Evolutionary conservation across 2,329 filamentous ascomycete genomes (phyloP), one percentile per base, ranked within the genome.

Genomic region (Trichoderma hamatum): DNA sequence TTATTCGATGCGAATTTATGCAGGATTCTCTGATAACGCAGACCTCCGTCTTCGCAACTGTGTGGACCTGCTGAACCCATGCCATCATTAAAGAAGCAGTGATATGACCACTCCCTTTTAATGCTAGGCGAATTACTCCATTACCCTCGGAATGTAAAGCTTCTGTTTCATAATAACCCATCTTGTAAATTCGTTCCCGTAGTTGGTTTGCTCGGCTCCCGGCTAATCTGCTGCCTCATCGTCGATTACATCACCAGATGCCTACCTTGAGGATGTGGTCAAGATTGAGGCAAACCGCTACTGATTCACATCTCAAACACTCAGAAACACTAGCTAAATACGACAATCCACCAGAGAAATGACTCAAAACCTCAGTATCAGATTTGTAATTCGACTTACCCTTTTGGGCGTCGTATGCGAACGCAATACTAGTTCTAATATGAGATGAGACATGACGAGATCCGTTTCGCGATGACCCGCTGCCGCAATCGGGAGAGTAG

Each of bases 401-500:
- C 6, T 9, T 58, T 36, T 36, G 39, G 30, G 32, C 7, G 16
- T 16, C 52, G 28, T 51, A 49, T 21, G 39, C 43, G 34, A 16
- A 49, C 28, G 54, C 54, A n/a, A 67, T n/a, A 36, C 39, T 16
- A 58, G 63, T 28, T 49, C 58, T 43, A 59, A 67, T 34, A 21
- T 28, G 30, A 51, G 30, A 21, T 28, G 30, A 51, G 30, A 36
- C 64, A 67, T 67, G 64, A 67, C 64, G 54, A 67, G 64, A 67
- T 67, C 64, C 64, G 64, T 58, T 51, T 64, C 19, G 64, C 64
- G 64, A 67, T 59, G 64, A 67, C 64, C 64, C 64, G 54, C 64
- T 39, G 28, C 36, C 39, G 39, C 34, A 59, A 59, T 59, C 24
- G 26, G 34, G 52, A 36, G 24, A 24, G 43, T 59, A 51, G 36